Evolutionary conservation across 331 rosid genomes (phyloP).

Genomic region (Malus hybrid): DNA sequence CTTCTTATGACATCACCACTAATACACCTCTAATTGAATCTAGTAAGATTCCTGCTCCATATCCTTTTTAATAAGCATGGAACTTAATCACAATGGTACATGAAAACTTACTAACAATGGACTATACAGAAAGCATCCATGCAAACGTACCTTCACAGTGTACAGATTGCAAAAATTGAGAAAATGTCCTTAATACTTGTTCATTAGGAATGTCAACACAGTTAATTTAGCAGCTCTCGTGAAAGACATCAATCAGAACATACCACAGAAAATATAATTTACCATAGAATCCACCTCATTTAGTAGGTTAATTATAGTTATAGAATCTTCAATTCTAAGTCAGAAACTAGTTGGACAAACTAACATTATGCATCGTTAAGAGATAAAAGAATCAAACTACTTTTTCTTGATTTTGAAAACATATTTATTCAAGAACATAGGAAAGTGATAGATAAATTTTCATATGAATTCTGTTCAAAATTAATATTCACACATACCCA

Average conservation of each 20-base stretch:
- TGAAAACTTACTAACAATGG: neutral
- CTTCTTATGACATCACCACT: neutral
- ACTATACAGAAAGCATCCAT: neutral
- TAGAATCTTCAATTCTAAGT: neutral
- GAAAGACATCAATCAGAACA: neutral
- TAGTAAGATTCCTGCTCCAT: neutral
- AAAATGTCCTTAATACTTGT: neutral
- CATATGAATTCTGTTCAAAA: neutral
- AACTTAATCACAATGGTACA: neutral
- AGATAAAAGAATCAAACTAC: neutral
- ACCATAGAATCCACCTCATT: neutral
- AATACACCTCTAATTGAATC: neutral
- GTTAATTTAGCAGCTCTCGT: neutral
- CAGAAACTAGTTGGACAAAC: neutral
- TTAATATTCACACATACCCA: slow-evolving; percentile 55
- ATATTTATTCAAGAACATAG: neutral
- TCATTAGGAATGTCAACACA: neutral
- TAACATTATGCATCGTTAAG: neutral
- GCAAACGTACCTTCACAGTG: neutral
- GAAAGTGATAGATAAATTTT: neutral
- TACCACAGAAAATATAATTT: neutral
- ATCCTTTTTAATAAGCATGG: neutral
- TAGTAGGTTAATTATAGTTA: neutral
- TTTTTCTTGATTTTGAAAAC: neutral
- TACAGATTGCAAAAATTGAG: neutral